Evolutionary conservation across 176 grass and related monocot genomes (phyloP).

Genomic region (Themeda triandra): DNA sequence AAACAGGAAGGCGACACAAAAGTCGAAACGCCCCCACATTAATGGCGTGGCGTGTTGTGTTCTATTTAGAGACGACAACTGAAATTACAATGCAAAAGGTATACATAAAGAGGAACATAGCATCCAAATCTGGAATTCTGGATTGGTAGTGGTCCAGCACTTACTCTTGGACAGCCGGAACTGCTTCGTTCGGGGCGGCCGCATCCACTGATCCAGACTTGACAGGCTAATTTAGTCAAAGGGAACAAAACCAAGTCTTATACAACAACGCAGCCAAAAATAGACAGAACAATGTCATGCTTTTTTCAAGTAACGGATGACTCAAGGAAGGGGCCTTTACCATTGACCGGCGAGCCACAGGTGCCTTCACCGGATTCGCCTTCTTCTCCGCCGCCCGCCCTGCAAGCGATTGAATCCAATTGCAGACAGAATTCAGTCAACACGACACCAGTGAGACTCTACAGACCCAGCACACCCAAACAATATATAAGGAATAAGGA

Average conservation of each 20-base stretch:
- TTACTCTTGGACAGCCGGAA: conserved; percentile 53
- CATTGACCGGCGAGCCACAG: conserved; percentile 35
- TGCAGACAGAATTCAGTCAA: background rate
- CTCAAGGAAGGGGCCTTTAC: conserved; percentile 25
- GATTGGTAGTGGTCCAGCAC: conserved; percentile 27
- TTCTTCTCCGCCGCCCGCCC: conserved; percentile 32
- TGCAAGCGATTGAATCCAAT: background rate
- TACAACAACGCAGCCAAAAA: too few species aligned
- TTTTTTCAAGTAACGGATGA: conserved; percentile 10
- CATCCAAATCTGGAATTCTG: background rate
- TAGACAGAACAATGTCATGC: background rate
- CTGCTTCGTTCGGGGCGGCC: conserved; percentile 35
- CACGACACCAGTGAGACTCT: background rate
- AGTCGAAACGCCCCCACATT: background rate
- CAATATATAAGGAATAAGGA: background rate
- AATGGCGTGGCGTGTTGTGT: background rate
- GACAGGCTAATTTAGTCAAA: conserved; percentile 32
- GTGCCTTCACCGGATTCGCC: conserved; percentile 17
- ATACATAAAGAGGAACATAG: background rate
- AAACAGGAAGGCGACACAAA: background rate
- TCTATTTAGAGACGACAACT: background rate
- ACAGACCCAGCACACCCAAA: background rate
- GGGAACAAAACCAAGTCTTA: conserved; percentile 4
- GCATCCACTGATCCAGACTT: conserved; percentile 64
- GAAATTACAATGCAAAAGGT: background rate